Conservation (phyloP, 345 rosid genomes). For the Eucalyptus cladocalyx region DNA sequence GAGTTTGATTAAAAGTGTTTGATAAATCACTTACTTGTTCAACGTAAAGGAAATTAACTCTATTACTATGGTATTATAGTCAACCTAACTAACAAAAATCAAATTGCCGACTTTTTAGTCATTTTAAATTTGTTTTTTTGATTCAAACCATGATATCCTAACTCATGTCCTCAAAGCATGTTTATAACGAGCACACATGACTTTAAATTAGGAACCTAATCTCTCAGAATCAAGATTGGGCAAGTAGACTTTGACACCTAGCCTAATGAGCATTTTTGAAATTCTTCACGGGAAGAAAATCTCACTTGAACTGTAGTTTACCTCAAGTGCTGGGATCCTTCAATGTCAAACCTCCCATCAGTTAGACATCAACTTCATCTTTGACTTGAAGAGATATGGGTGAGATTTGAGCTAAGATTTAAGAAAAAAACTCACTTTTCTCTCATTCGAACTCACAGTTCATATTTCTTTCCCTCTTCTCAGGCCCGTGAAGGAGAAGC, state of each 20-base stretch:
- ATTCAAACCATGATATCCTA: not conserved
- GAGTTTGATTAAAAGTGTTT: not conserved
- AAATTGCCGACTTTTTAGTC: not conserved
- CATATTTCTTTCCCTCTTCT: not conserved
- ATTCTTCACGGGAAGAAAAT: not conserved
- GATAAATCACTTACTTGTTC: not conserved
- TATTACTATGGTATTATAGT: not conserved
- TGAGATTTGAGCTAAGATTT: not conserved
- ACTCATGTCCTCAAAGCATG: not conserved
- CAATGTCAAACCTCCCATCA: not conserved
- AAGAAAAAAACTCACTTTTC: not conserved
- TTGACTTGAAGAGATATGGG: not conserved
- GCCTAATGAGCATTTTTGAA: not conserved
- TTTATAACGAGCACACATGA: not conserved
- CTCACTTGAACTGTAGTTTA: not conserved
- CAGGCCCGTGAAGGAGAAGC: not conserved
- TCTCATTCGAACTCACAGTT: not conserved
- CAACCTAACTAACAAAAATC: not conserved
- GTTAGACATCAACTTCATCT: not conserved
- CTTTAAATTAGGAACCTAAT: not conserved
- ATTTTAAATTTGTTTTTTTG: not conserved
- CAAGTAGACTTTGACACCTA: not conserved
- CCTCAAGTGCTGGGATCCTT: not conserved
- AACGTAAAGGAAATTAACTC: not conserved
- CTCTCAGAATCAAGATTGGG: not conserved